Evolutionary conservation across 2,329 filamentous ascomycete species (phyloP).

Genomic region (Fonsecaea erecta): DNA sequence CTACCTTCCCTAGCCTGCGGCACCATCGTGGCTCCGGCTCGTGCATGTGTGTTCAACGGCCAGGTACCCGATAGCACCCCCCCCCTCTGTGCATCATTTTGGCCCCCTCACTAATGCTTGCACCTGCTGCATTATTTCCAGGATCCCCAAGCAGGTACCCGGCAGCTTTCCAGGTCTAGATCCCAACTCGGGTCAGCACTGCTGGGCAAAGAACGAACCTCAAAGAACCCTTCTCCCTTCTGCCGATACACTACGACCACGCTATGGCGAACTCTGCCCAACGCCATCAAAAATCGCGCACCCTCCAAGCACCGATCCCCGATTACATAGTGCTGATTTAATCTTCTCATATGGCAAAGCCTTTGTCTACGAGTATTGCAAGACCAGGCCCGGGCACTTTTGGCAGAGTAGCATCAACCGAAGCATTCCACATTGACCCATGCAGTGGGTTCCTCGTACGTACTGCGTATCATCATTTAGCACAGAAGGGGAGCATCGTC

Average conservation of each 20-base stretch:
- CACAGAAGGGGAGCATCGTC: neutral
- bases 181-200: constrained; percentile 13
- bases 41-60: neutral
- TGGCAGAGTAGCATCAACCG: neutral
- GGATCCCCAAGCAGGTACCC: constrained; percentile 15
- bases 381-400: neutral
- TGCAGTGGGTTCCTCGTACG: neutral
- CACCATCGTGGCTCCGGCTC: neutral
- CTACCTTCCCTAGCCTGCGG: neutral
- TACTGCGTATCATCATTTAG: constrained; percentile 3
- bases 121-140: neutral
- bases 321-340: constrained; percentile 2
- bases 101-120: neutral
- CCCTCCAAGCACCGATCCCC: neutral
- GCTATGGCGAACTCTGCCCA: neutral
- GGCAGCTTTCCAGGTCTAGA: constrained; percentile 11
- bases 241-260: neutral
- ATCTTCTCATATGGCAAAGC: neutral
- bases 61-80: neutral
- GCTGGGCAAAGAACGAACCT: neutral
- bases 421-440: neutral
- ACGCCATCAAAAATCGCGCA: constrained; percentile 1
- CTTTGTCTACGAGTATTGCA: neutral
- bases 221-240: constrained; percentile 6
- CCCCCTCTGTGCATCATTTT: neutral